Percentiles rank a stretch among this genome's conserved stretches.
Conservation (phyloP, 495 filamentous ascomycete genomes). For the Penicillium tannophilum region DNA sequence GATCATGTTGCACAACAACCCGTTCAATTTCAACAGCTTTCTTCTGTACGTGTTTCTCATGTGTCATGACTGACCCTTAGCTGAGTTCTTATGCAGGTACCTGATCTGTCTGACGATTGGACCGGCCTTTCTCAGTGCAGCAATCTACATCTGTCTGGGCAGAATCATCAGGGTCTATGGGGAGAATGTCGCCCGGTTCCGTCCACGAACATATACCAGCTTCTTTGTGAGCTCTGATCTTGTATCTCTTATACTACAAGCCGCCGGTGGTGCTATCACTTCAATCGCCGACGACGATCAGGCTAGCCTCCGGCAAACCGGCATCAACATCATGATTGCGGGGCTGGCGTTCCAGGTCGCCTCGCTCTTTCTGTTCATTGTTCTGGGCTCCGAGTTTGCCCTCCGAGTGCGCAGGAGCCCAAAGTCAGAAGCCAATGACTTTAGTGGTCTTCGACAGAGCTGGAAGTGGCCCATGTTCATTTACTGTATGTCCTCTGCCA, state of each 20-base stretch:
- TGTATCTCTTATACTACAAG: slow-evolving; percentile 39
- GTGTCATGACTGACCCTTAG: neutral
- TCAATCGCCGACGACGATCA: neutral
- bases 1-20: slow-evolving; percentile 32
- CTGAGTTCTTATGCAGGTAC: slow-evolving; percentile 28
- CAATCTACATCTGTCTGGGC: slow-evolving; percentile 57
- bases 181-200: slow-evolving; percentile 43
- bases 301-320: neutral
- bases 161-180: slow-evolving; percentile 53
- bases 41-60: slow-evolving; percentile 23
- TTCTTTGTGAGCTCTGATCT: slow-evolving; percentile 55
- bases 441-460: slow-evolving; percentile 5
- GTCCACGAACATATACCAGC: slow-evolving; percentile 50
- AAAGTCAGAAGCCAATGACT: slow-evolving; percentile 11
- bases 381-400: slow-evolving; percentile 52
- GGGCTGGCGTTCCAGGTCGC: slow-evolving; percentile 57
- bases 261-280: slow-evolving; percentile 4
- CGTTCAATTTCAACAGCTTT: slow-evolving; percentile 35
- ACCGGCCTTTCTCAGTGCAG: slow-evolving; percentile 57
- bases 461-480: slow-evolving; percentile 20
- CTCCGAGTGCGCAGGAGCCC: slow-evolving; percentile 33
- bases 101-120: slow-evolving; percentile 56
- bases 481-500: slow-evolving; percentile 4
- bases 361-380: slow-evolving; percentile 54
- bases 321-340: slow-evolving; percentile 54